A percentile compares a stretch with the other conserved stretches of the same genome.
phyloP scores from a whole-genome alignment of 2,329 filamentous ascomycete species.

The Diatrype stigma region DNA sequence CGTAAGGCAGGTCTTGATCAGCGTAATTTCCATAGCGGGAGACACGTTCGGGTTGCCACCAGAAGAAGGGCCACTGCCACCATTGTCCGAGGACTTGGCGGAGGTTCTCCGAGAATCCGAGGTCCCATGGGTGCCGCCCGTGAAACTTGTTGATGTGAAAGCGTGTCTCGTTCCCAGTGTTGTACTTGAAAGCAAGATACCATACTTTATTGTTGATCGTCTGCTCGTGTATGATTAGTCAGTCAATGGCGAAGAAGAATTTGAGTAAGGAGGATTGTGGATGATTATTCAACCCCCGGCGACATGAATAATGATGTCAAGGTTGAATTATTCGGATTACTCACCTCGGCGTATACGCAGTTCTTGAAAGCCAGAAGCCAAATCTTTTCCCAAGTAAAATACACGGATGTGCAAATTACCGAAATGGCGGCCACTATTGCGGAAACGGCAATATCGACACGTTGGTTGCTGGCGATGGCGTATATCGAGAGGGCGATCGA shows the following conservation, averaged over 20 bases:
- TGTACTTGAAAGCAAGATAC: conserved; percentile 10
- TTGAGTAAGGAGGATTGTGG: no score
- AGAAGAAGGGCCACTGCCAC: conserved; percentile 16
- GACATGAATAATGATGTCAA: no score
- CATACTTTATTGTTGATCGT: background rate
- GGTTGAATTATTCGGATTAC: background rate
- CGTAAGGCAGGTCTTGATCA: conserved; percentile 13
- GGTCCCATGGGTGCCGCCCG: conserved; percentile 7
- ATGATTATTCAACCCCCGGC: no score
- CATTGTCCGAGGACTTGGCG: conserved; percentile 13
- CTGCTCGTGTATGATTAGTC: background rate
- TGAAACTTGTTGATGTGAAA: conserved; percentile 3
- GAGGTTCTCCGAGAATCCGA: conserved; percentile 9
- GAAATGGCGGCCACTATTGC: background rate
- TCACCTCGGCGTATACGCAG: background rate
- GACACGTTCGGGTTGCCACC: conserved; percentile 10
- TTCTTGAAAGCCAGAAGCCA: background rate
- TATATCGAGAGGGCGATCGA: conserved; percentile 3
- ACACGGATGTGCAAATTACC: background rate
- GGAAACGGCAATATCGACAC: conserved; percentile 3
- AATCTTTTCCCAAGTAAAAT: background rate
- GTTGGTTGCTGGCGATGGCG: background rate
- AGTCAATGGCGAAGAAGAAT: no score
- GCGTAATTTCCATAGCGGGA: conserved; percentile 11
- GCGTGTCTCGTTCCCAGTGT: background rate